Evolutionary conservation across 2,329 filamentous ascomycete genomes (phyloP).

Genomic region (Lomentospora prolificans): DNA sequence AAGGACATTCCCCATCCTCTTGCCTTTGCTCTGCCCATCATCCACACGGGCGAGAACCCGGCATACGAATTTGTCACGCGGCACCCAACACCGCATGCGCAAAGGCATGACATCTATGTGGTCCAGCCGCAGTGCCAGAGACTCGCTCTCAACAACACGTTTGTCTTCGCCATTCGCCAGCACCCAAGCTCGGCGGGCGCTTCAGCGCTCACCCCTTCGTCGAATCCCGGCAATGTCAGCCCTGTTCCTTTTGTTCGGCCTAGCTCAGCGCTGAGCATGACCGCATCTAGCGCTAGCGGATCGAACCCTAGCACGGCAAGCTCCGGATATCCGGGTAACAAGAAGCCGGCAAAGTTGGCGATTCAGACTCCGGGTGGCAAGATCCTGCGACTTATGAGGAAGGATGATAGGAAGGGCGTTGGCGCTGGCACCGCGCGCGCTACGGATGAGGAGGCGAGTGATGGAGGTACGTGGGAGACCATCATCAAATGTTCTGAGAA

Average conservation of each 20-base stretch:
- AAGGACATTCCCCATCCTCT: slow-evolving; percentile 91
- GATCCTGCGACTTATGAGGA: slow-evolving; percentile 78
- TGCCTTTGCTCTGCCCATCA: slow-evolving; percentile 79
- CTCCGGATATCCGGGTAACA: slow-evolving; percentile 40
- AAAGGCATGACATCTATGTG: slow-evolving; percentile 92
- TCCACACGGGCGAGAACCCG: slow-evolving; percentile 86
- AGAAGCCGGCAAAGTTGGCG: slow-evolving; percentile 89
- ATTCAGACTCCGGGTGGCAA: slow-evolving; percentile 93
- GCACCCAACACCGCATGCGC: slow-evolving; percentile 95
- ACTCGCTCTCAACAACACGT: slow-evolving; percentile 90
- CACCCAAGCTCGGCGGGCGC: slow-evolving; percentile 55
- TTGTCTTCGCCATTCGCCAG: slow-evolving; percentile 91
- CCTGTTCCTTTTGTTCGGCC: slow-evolving; percentile 55
- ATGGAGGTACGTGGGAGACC: slow-evolving; percentile 76
- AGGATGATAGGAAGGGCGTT: slow-evolving; percentile 56
- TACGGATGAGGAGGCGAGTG: slow-evolving; percentile 47
- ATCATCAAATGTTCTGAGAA: slow-evolving; percentile 83
- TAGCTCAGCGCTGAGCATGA: slow-evolving; percentile 55
- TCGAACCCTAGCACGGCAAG: slow-evolving; percentile 47
- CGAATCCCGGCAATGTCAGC: slow-evolving; percentile 37
- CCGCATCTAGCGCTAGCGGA: slow-evolving; percentile 44
- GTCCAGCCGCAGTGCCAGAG: slow-evolving; percentile 88
- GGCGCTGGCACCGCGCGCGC: slow-evolving; percentile 31
- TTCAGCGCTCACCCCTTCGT: slow-evolving; percentile 32
- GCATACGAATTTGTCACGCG: slow-evolving; percentile 86